Percentiles rank a stretch among this genome's conserved stretches.
Conservation (phyloP, 768 basidiomycete genomes). For the Lentinus tigrinus region DNA sequence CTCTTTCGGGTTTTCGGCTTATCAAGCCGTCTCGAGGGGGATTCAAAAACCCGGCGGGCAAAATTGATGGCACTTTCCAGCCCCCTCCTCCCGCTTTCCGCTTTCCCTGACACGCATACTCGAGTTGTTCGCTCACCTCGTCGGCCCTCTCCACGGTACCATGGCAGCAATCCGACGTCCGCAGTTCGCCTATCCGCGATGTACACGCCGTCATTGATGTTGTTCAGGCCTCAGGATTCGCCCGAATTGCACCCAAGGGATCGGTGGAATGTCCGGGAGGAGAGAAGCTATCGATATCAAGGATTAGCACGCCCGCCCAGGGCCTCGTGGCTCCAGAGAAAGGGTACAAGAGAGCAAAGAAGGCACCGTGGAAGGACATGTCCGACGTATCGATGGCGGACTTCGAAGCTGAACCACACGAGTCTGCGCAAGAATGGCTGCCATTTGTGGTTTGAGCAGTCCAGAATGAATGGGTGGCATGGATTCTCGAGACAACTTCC, state of each 20-base stretch:
- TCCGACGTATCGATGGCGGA: neutral
- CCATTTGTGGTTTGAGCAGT: neutral
- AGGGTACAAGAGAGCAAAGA: neutral
- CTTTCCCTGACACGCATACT: too few relatives aligned
- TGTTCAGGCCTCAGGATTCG: too few relatives aligned
- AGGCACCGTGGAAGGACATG: neutral
- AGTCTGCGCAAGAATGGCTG: neutral
- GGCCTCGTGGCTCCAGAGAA: neutral
- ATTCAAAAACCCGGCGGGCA: neutral
- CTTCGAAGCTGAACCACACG: neutral
- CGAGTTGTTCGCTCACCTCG: too few relatives aligned
- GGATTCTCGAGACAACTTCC: too few relatives aligned
- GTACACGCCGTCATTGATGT: too few relatives aligned
- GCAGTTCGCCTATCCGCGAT: too few relatives aligned
- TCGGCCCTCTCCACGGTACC: too few relatives aligned
- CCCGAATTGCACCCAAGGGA: too few relatives aligned
- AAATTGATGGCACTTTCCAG: too few relatives aligned
- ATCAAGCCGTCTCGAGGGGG: neutral
- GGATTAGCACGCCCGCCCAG: neutral
- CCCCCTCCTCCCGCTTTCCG: too few relatives aligned
- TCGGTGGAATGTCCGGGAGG: too few relatives aligned
- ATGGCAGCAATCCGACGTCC: too few relatives aligned
- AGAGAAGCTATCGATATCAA: neutral
- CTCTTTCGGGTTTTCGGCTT: neutral
- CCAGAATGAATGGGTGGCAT: neutral